Evolutionary conservation across 1,284 basidiomycete species (phyloP).

Genomic region (Melanopsichium pennsylvanicum): DNA sequence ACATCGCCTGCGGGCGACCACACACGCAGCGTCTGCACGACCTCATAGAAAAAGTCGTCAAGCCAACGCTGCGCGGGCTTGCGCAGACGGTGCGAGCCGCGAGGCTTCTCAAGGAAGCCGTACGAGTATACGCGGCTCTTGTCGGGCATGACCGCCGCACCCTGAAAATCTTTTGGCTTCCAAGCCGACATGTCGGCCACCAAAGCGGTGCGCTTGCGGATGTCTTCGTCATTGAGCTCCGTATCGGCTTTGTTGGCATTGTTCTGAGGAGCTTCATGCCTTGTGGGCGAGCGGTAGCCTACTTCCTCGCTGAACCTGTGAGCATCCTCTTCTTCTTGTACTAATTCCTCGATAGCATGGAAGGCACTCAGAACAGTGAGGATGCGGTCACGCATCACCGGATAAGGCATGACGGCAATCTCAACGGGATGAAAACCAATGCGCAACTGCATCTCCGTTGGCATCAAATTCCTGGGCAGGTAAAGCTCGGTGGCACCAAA

Average conservation of each 20-base stretch:
- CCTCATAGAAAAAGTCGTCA: slow-evolving; percentile 37
- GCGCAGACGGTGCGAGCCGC: slow-evolving; percentile 39
- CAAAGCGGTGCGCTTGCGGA: slow-evolving; percentile 34
- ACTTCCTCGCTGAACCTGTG: slow-evolving; percentile 23
- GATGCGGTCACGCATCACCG: slow-evolving; percentile 38
- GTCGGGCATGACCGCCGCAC: slow-evolving; percentile 35
- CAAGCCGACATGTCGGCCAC: slow-evolving; percentile 42
- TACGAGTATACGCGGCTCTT: slow-evolving; percentile 36
- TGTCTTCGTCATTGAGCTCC: slow-evolving; percentile 23
- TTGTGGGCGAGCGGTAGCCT: no score
- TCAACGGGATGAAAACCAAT: slow-evolving; percentile 47
- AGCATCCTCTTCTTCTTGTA: slow-evolving; percentile 18
- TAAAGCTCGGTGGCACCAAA: slow-evolving; percentile 19
- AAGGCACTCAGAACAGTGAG: slow-evolving; percentile 43
- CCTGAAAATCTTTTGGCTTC: slow-evolving; percentile 20
- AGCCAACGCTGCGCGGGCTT: slow-evolving; percentile 44
- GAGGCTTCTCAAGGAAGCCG: slow-evolving; percentile 40
- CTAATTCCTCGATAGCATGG: slow-evolving; percentile 34
- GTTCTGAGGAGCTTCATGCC: no score
- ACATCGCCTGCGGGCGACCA: slow-evolving; percentile 47
- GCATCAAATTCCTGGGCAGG: slow-evolving; percentile 46
- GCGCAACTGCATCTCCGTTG: slow-evolving; percentile 45
- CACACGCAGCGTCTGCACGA: slow-evolving; percentile 35
- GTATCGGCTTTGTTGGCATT: background rate
- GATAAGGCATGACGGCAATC: slow-evolving; percentile 43